Conservation (phyloP, 2,329 filamentous ascomycete genomes). For the Fusarium abutilonis region DNA sequence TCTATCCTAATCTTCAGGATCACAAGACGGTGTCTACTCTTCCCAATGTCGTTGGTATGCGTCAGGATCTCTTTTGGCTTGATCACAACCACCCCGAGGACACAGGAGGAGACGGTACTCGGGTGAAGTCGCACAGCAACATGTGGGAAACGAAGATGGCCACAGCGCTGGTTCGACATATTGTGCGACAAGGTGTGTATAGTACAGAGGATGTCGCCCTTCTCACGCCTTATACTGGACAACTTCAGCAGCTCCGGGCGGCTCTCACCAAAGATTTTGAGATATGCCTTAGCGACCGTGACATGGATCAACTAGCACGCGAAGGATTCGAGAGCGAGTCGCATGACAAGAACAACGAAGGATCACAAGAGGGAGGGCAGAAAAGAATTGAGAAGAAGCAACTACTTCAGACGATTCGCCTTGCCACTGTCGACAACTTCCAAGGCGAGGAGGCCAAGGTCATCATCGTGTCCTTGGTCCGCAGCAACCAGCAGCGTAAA, state of each 20-base stretch:
- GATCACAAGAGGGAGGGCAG: too few relatives aligned
- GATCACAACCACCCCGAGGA: constrained; percentile 64
- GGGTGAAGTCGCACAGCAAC: constrained; percentile 63
- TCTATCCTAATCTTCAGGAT: constrained; percentile 68
- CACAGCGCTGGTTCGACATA: constrained; percentile 68
- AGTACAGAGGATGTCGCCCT: constrained; percentile 71
- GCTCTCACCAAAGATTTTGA: constrained; percentile 61
- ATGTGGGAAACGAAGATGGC: constrained; percentile 72
- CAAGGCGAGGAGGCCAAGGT: constrained; percentile 81
- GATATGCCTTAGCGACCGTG: constrained; percentile 71
- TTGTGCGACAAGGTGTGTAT: constrained; percentile 73
- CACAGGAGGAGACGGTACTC: constrained; percentile 44
- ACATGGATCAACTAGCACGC: constrained; percentile 65
- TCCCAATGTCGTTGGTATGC: constrained; percentile 64
- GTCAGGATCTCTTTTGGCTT: constrained; percentile 67
- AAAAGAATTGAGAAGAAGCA: too few relatives aligned
- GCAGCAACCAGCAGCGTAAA: constrained; percentile 68
- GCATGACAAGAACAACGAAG: too few relatives aligned
- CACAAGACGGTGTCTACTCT: constrained; percentile 50
- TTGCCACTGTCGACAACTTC: constrained; percentile 77
- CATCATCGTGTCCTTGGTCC: constrained; percentile 74
- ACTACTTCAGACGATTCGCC: too few relatives aligned
- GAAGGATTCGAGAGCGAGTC: too few relatives aligned
- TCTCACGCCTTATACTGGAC: constrained; percentile 71
- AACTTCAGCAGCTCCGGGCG: constrained; percentile 62